These are phyloP conservation scores for Aspergillus brasiliensis DNA, from an alignment of 2,329 filamentous ascomycete genomes.

Conservation along the genomic window DNA sequence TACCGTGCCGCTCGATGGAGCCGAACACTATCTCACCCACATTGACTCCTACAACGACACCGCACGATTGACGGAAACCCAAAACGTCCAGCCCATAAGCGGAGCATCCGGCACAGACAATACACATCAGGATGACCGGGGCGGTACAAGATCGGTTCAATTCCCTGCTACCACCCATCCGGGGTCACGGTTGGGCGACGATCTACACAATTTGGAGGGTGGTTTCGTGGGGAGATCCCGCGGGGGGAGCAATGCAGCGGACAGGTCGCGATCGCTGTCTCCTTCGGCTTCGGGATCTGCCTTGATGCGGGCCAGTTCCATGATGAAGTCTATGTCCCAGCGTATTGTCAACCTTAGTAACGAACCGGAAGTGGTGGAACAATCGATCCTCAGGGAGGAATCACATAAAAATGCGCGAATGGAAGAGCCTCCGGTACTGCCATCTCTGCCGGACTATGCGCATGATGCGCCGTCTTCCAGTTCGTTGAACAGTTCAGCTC, in stretches of 20 bases:
- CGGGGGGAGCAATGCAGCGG: slow-evolving; percentile 55
- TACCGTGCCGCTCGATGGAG: slow-evolving; percentile 40
- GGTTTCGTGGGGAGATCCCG: slow-evolving; percentile 55
- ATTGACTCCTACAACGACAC: slow-evolving; percentile 57
- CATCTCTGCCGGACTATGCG: slow-evolving; percentile 50
- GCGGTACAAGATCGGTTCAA: slow-evolving; percentile 56
- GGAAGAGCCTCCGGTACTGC: slow-evolving; percentile 54
- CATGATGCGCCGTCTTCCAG: slow-evolving; percentile 44
- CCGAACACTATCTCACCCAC: slow-evolving; percentile 58
- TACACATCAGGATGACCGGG: slow-evolving; percentile 51
- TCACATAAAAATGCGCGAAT: slow-evolving; percentile 55
- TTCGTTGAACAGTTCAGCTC: slow-evolving; percentile 38
- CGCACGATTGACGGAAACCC: slow-evolving; percentile 60
- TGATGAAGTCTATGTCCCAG: slow-evolving; percentile 87
- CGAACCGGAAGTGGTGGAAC: slow-evolving; percentile 80
- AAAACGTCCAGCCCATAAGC: slow-evolving; percentile 59
- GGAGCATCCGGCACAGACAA: slow-evolving; percentile 48
- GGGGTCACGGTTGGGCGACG: slow-evolving; percentile 60
- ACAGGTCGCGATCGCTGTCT: slow-evolving; percentile 59
- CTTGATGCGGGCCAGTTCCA: slow-evolving; percentile 70
- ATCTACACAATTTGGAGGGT: slow-evolving; percentile 62
- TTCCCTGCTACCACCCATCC: slow-evolving; percentile 49
- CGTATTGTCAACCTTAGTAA: slow-evolving; percentile 97
- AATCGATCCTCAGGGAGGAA: slow-evolving; percentile 63
- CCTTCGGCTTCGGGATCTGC: slow-evolving; percentile 64